Evolutionary conservation across 2,329 filamentous ascomycete species (phyloP).

Genomic region (Exserohilum rostratum): DNA sequence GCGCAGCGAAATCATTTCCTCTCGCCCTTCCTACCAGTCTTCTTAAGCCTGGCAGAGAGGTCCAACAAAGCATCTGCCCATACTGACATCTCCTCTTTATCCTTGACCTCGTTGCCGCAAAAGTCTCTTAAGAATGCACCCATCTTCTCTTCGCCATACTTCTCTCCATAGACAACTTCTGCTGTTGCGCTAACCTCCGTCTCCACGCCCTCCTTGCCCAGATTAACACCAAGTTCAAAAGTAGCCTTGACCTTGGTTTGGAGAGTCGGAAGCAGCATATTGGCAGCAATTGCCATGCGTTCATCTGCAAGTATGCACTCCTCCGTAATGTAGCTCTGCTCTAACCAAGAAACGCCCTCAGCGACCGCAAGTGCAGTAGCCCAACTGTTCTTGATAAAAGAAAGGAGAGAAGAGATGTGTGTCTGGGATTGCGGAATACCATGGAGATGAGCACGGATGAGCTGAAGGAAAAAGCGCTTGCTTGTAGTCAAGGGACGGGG

Average conservation of each 20-base stretch:
- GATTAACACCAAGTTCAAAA: constrained; percentile 60
- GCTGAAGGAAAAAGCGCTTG: constrained; percentile 76
- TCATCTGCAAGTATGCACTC: constrained; percentile 69
- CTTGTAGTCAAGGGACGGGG: constrained; percentile 65
- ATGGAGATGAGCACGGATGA: constrained; percentile 71
- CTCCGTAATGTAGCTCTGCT: constrained; percentile 68
- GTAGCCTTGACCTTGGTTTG: constrained; percentile 71
- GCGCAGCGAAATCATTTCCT: constrained; percentile 23
- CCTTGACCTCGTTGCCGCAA: constrained; percentile 47
- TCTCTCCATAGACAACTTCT: constrained; percentile 75
- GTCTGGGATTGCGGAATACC: constrained; percentile 65
- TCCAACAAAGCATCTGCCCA: constrained; percentile 55
- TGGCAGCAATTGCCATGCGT: constrained; percentile 65
- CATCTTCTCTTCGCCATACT: constrained; percentile 77
- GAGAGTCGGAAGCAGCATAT: constrained; percentile 67
- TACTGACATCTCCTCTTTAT: constrained; percentile 39
- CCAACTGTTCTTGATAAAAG: constrained; percentile 68
- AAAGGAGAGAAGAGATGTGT: constrained; percentile 63
- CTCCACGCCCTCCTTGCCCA: constrained; percentile 54
- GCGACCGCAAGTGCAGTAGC: constrained; percentile 65
- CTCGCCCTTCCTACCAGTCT: constrained; percentile 53
- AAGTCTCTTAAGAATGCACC: constrained; percentile 69
- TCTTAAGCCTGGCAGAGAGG: constrained; percentile 52
- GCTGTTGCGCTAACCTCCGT: constrained; percentile 64
- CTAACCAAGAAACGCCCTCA: constrained; percentile 66